Percentiles rank a stretch among this genome's conserved stretches.
phyloP scores from a whole-genome alignment of 1,139 yeast genomes.

The Suhomyces choctaworum region DNA sequence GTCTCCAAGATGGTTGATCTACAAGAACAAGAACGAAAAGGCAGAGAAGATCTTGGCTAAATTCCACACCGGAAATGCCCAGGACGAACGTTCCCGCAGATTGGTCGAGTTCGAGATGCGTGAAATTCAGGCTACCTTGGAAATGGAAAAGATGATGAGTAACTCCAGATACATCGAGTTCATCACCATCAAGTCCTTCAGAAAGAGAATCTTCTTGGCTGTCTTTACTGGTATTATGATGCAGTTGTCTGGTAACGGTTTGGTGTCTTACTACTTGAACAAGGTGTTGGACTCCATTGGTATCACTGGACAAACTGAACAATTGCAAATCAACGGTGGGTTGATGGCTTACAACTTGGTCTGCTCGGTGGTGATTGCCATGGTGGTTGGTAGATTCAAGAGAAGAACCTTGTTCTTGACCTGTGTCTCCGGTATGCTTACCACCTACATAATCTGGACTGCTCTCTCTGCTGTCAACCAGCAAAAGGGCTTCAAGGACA shows the following conservation, averaged over 20 bases:
- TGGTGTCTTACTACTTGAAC: conserved; percentile 52
- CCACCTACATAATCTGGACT: conserved; percentile 42
- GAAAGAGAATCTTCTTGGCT: conserved; percentile 46
- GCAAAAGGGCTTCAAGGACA: conserved; percentile 34
- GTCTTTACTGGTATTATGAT: conserved; percentile 37
- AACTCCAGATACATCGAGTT: conserved; percentile 36
- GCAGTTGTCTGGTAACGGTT: conserved; percentile 55
- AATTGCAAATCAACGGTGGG: conserved; percentile 49
- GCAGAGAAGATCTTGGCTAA: conserved; percentile 37
- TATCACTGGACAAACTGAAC: conserved; percentile 42
- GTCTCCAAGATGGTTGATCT: conserved; percentile 46
- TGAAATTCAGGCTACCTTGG: conserved; percentile 45
- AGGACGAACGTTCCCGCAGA: conserved; percentile 29
- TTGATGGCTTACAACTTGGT: conserved; percentile 45
- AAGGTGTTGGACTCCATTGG: conserved; percentile 52
- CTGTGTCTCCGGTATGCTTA: conserved; percentile 38
- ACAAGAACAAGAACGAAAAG: conserved; percentile 37
- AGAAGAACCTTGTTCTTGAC: conserved; percentile 49
- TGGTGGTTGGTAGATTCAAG: conserved; percentile 31
- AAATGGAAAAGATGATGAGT: conserved; percentile 30
- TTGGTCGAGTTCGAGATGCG: conserved; percentile 46
- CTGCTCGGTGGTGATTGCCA: conserved; percentile 33
- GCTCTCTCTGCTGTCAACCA: conserved; percentile 39
- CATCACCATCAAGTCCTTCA: conserved; percentile 33
- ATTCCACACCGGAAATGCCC: conserved; percentile 40